These are phyloP conservation scores for Globomyces pollinis-pini DNA, from an alignment of 192 early-diverging fungal species.

Conservation along the genomic window DNA sequence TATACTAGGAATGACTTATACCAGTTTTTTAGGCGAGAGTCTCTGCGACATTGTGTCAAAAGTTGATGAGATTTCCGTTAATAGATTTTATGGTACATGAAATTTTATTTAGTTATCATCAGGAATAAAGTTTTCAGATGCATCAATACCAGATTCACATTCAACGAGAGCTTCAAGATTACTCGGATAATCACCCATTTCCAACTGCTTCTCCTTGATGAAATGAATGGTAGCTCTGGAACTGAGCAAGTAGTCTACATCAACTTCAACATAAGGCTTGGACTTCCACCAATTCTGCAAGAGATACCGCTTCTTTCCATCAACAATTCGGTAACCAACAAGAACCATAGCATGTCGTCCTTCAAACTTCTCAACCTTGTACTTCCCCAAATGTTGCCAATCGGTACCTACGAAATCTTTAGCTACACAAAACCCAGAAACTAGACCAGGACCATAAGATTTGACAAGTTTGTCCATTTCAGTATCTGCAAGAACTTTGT, in stretches of 20 bases:
- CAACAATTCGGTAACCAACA: background rate
- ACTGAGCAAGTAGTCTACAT: background rate
- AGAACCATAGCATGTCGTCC: background rate
- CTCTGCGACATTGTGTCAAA: background rate
- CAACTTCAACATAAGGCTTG: background rate
- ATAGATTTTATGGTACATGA: background rate
- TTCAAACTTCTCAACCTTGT: background rate
- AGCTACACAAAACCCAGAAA: background rate
- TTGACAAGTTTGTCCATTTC: background rate
- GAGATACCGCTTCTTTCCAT: background rate
- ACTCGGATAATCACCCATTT: background rate
- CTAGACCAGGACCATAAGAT: background rate
- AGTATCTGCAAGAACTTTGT: background rate
- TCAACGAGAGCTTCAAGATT: background rate
- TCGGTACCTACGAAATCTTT: background rate
- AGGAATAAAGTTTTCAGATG: background rate
- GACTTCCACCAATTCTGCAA: background rate
- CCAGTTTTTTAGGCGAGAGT: background rate
- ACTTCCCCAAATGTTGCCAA: background rate
- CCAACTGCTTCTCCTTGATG: background rate
- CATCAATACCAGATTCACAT: background rate
- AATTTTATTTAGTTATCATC: background rate
- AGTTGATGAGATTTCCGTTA: background rate
- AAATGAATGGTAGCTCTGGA: background rate
- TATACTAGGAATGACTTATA: background rate